Evolutionary conservation across 192 early-diverging fungal genomes (phyloP), one percentile per base, ranked within the genome.

Genomic region (Lobosporangium transversale): DNA sequence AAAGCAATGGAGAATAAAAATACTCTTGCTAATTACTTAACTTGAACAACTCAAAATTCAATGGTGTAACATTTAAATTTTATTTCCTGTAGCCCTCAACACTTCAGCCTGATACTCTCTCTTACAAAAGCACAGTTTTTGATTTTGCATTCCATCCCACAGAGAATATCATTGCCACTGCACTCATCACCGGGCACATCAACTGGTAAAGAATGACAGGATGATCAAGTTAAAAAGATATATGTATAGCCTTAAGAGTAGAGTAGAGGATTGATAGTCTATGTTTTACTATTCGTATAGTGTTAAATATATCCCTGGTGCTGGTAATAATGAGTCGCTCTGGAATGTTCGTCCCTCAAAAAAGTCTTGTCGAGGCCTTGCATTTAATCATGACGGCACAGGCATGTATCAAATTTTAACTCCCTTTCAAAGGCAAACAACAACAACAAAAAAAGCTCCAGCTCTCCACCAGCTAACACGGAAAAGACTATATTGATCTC

Each of bases 341-440:
- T 93, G 89, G 80, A 68, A 59, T 23, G 57, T 82, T 20, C 81
- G 85, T 10, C 85, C 84, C 1, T 93, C 95, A 71, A 94, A 88
- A 79, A 93, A 96, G 70, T 94, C 95, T 4, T 94, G 93, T 62
- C 85, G 97, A 31, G 90, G 92, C 7, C 68, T 99, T 1, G 88
- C 83, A 29, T 99, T 97, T 68, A 90, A 84, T 68, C 79, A 70
- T 8, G 93, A 94, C 78, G 97, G 97, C 15, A 58, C 70, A 17
- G 79, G 90, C 86, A 40, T 40, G 37, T 14, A 14, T 14, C 37
- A 40, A 14, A 40, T 40, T 40, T 40, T 40, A 14, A 40, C 14
- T 14, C 14, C 37, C 14, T 14, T n/a, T n/a, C n/a, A n/a, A n/a
- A n/a, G n/a, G n/a, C n/a, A n/a, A n/a, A n/a, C n/a, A n/a, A n/a